Base-by-base conservation (phyloP, 78 protist species). In the Chrysochromulina parva region DNA sequence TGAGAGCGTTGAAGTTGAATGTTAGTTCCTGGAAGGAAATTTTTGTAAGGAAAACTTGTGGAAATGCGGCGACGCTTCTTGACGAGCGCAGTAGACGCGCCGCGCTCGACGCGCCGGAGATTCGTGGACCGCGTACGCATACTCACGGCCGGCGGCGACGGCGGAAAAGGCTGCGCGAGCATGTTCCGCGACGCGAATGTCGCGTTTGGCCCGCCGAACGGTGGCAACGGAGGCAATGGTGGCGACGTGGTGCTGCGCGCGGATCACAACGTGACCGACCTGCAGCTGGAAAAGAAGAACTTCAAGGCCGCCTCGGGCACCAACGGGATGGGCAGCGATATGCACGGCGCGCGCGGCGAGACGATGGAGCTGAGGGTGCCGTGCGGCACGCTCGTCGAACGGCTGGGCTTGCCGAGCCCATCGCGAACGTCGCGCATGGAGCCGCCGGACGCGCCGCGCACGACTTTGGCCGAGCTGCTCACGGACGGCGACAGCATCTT, bases 121-220 rank as follows among this genome's bases (percentile, higher is more conserved):
- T 89, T 89, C 67, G 1, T 58, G 10, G 92, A 89, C 92, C 20
- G 48, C 6, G 86, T 54, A 74, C 62, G 69, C 13, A 38, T 89
- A 22, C 47, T 57, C 19, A 71, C 28, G 22, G 3, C 7, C 16
- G 92, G 86, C 2, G 92, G 92, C 24, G 14, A 28, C 19, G 92
- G 92, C 52, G 92, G 92, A 1, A 13, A 50, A 0, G 92, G 92
- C 10, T 48, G 58, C 50, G 73, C 76, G n/a, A 26, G 50, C 28
- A 73, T 59, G 60, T 54, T 67, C 28, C 76, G 92, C 1, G 85
- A 57, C 50, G 50, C 67, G 0, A 28, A 59, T 50, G 60, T 59
- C 14, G n/a, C 11, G n/a, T 19, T 26, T 48, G 90, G 90, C 16
- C 60, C 67, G 11, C 90, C 90, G 14, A 73, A 86, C 59, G 90